phyloP scores from a whole-genome alignment of 805 yeast genomes.

The Huiozyma naganishii region DNA sequence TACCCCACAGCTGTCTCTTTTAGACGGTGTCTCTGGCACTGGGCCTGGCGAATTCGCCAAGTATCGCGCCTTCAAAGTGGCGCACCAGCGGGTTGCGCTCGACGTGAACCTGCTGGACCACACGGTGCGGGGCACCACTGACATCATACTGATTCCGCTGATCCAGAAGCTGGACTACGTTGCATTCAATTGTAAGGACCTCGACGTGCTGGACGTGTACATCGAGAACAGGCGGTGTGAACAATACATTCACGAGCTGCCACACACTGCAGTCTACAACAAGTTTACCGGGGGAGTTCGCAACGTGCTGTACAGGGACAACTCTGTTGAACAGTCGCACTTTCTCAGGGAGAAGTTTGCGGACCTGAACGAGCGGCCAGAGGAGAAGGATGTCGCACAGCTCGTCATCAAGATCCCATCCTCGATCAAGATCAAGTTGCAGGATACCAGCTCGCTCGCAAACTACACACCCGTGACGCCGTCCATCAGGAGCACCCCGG shows the following conservation, averaged over 20 bases:
- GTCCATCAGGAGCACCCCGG: slow-evolving; percentile 31
- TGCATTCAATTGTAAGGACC: slow-evolving; percentile 71
- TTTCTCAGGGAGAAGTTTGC: slow-evolving; percentile 24
- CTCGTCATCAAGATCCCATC: slow-evolving; percentile 25
- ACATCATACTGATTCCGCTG: slow-evolving; percentile 69
- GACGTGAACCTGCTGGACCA: slow-evolving; percentile 68
- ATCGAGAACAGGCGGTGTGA: slow-evolving; percentile 47
- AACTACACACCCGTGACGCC: slow-evolving; percentile 31
- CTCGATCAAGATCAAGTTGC: slow-evolving; percentile 44
- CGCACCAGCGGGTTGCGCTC: slow-evolving; percentile 72
- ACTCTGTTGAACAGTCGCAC: slow-evolving; percentile 26
- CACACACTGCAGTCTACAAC: slow-evolving; percentile 1
- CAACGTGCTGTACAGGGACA: slow-evolving; percentile 15
- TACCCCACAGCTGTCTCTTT: too few relatives aligned
- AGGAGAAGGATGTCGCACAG: slow-evolving; percentile 16
- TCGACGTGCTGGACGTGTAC: slow-evolving; percentile 49
- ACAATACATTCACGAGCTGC: slow-evolving; percentile 21
- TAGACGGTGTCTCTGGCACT: too few relatives aligned
- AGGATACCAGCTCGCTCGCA: slow-evolving; percentile 35
- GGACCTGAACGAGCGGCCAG: slow-evolving; percentile 21
- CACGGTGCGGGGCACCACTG: slow-evolving; percentile 62
- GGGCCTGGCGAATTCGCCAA: too few relatives aligned
- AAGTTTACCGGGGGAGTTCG: slow-evolving; percentile 7
- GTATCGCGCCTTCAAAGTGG: slow-evolving; percentile 43
- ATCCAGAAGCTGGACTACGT: slow-evolving; percentile 44